Base-by-base conservation (phyloP, 768 basidiomycete genomes). In the Lactifluus pinguis region DNA sequence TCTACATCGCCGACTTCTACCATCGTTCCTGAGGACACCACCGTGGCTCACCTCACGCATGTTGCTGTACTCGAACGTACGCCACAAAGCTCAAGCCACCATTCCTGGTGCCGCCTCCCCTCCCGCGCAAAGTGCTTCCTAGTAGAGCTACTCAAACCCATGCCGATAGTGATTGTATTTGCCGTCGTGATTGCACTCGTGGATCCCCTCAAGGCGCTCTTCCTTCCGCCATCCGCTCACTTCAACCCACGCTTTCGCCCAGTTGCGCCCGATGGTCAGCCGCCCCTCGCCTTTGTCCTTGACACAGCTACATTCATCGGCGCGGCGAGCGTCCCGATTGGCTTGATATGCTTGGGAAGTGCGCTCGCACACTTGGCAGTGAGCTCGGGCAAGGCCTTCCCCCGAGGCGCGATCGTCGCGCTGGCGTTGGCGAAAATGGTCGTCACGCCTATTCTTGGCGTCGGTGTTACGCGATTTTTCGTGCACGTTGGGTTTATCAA, bases 281-380 rank as follows among this genome's bases (percentile, higher is more conserved):
- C 87, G 1, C 86, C 86, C 0, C 79, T 88, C 17, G 77, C 82
- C 0, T 79, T 88, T 62, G 48, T 88, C 41, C 66, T 84, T 57
- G 82, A 85, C 57, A 79, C 81, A 0, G 71, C 80, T 0, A 70
- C 73, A 1, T 87, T 88, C 65, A 75, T 86, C 41, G 85, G 87
- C 0, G 78, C 70, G 1, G 85, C 84, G 1, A 80, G 81, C 4
- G 81, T 89, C 0, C 86, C 86, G 0, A 65, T 87, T 2, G 84
- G 84, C 1, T 69, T 88, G 10, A 76, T 84, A 11, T 82, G 79
- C 6, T 74, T 88, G 4, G 86, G 86, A 0, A 82, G 82, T 4
- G 82, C 83, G 0, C 71, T 88, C 4, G 86, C 86, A 0, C 75
- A 82, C 36, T 65, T 89, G 61, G 72, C 77, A 19, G 61, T 88